Evolutionary conservation across 768 basidiomycete species (phyloP), one percentile per base, ranked within the genome.

Genomic region (Clavulina sp.): DNA sequence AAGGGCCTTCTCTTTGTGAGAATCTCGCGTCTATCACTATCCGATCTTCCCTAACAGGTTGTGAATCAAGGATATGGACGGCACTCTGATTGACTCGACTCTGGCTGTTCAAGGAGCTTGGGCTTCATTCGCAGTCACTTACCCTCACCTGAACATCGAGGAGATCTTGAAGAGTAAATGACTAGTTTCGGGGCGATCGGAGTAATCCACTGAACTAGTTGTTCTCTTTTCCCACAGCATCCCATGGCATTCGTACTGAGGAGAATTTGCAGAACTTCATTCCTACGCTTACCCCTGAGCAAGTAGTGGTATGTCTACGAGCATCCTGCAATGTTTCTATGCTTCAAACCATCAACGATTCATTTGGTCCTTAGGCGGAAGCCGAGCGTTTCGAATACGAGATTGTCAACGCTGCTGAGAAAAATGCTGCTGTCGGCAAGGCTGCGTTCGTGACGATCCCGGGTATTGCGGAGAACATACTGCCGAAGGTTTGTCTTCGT

Each of bases 61-160:
- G n/a, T n/a, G n/a, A n/a, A n/a, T n/a, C n/a, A n/a, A n/a, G n/a
- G 79, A 80, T 64, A 81, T 81, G 78, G 77, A 80, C 60, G 79
- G 78, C 41, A 83, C 80, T 16, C 69, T 82, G 50, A 81, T 80
- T 40, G 80, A 83, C 62, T 81, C 79, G 18, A 83, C 83, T 61
- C 65, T 75, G 19, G 77, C 79, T 3, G 80, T 82, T 54, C 80
- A 83, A 61, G 78, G 78, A 2, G 81, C 81, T 3, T 84, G 81
- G 81, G 74, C 34, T 9, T 38, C 34, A 38, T 38, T 38, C 19
- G 9, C 19, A 19, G 19, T 9, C 9, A 38, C 34, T 19, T 38
- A 38, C 19, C 19, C 34, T 38, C 19, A 38, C 19, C 34, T 38
- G 19, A 19, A 38, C 34, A 9, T 38, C 9, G 26, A 46, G 7